A percentile compares a stretch with the other conserved stretches of the same genome.
phyloP scores from a whole-genome alignment of 2,329 filamentous ascomycete genomes.

The Verticillium nubilum region DNA sequence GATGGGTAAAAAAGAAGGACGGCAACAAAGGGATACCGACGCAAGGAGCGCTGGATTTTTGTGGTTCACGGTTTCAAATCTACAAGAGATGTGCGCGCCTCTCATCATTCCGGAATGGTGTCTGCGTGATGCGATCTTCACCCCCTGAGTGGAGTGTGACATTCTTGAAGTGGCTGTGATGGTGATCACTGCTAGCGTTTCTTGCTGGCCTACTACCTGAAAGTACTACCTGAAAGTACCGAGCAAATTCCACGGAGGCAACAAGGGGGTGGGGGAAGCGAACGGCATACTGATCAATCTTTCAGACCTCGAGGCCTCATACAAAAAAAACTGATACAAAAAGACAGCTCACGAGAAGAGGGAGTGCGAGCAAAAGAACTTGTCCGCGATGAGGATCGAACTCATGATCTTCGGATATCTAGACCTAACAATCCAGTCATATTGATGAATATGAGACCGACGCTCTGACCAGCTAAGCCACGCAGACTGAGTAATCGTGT shows the following conservation, averaged over 20 bases:
- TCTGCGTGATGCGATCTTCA: neutral
- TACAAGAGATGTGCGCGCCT: neutral
- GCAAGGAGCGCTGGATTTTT: neutral
- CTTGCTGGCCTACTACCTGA: too few relatives aligned
- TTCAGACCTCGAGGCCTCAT: too few relatives aligned
- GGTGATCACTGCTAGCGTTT: neutral
- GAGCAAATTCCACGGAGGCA: neutral
- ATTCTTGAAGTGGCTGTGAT: neutral
- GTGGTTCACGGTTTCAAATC: neutral
- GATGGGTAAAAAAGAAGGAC: neutral
- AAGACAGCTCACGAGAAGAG: neutral
- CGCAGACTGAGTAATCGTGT: neutral
- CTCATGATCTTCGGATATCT: neutral
- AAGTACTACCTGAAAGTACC: too few relatives aligned
- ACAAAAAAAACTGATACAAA: neutral
- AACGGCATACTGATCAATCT: too few relatives aligned
- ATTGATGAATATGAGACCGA: neutral
- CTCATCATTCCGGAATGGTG: neutral
- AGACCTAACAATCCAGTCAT: neutral
- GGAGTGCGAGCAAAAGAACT: neutral
- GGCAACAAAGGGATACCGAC: neutral
- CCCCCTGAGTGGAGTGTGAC: neutral
- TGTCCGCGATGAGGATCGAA: neutral
- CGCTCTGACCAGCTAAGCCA: neutral
- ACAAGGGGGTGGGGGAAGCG: neutral